Percentiles rank a stretch among this genome's conserved stretches.
These are phyloP conservation scores for Tetradesmus obliquus DNA, from an alignment of 139 green algal species.

Conservation along the genomic window DNA sequence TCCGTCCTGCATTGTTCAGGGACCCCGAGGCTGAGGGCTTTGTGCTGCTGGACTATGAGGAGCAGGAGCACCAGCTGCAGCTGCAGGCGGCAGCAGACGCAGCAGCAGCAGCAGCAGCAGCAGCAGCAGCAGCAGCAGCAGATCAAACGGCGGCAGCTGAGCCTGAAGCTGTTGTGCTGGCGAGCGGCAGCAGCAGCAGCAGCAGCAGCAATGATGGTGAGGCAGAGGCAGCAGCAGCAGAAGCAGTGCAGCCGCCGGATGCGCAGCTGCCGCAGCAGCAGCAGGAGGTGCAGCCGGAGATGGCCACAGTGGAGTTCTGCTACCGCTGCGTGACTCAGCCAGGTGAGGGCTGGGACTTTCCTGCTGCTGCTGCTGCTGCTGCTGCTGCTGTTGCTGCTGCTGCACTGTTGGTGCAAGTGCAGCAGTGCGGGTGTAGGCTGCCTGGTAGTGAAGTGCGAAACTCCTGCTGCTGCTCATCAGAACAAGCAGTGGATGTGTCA, in stretches of 20 bases:
- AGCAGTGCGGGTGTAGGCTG: too few species aligned
- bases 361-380: background rate
- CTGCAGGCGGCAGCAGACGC: background rate
- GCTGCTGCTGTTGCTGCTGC: background rate
- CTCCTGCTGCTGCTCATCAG: too few species aligned
- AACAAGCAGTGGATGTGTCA: too few species aligned
- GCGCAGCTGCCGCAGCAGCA: background rate
- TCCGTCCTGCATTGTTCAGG: too few species aligned
- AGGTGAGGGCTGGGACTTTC: background rate
- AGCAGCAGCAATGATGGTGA: background rate
- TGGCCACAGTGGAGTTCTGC: background rate
- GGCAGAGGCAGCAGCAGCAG: background rate
- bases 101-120: background rate
- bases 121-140: background rate
- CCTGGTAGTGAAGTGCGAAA: too few species aligned
- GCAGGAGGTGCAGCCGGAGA: background rate
- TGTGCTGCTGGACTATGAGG: background rate
- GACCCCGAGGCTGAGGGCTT: background rate
- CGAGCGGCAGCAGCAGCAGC: conserved; percentile 20
- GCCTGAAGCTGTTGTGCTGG: background rate
- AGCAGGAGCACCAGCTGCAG: background rate
- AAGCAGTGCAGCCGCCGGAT: background rate
- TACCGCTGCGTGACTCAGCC: background rate
- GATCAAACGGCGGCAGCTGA: background rate
- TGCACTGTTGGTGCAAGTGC: background rate